Base-by-base conservation (phyloP, 108 stramenopile genomes). In the Nitzschia putrida region DNA sequence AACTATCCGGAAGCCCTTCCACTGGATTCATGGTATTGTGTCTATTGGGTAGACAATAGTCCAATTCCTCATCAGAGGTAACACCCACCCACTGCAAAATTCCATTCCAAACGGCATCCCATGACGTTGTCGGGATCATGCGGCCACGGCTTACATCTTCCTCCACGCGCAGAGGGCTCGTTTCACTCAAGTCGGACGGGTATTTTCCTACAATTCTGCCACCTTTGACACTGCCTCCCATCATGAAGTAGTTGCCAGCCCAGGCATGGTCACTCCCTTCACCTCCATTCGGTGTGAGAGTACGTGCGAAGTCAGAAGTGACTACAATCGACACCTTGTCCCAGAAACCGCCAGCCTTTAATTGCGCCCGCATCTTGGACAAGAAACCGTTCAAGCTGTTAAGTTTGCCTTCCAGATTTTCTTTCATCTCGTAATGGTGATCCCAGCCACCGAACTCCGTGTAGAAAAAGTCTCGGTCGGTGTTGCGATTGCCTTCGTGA, bases 231-330 rank as follows among this genome's bases (percentile, higher is more conserved):
- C 69, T 61, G 14, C 88, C 88, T n/a, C 85, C 85, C 29, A 83
- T 53, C 24, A 55, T 25, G 22, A 55, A 55, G 24, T 55, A 55
- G 54, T 55, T 20, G 2, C 54, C 54, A 3, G 23, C 54, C 54
- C 54, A 55, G 13, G 60, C 90, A 66, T 92, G 90, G 55, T 93
- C 92, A 18, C 57, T 76, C 13, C 88, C 88, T 37, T 79, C 83
- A n/a, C 88, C 85, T 53, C 61, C 66, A 63, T 93, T 93, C 7
- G 78, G 80, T 34, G 88, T 83, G 24, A 93, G 71, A 39, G 89
- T 90, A 0, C 89, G 73, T 13, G 71, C 88, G 65, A 89, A 92
- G 42, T 92, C 91, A 18, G 85, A 86, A 3, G 82, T 73, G 16
- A 78, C 53, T 45, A 87, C 72, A 21, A 88, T 53, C 20, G 76